Evolutionary conservation across 768 basidiomycete species (phyloP).

Genomic region (Boletus reticuloceps): DNA sequence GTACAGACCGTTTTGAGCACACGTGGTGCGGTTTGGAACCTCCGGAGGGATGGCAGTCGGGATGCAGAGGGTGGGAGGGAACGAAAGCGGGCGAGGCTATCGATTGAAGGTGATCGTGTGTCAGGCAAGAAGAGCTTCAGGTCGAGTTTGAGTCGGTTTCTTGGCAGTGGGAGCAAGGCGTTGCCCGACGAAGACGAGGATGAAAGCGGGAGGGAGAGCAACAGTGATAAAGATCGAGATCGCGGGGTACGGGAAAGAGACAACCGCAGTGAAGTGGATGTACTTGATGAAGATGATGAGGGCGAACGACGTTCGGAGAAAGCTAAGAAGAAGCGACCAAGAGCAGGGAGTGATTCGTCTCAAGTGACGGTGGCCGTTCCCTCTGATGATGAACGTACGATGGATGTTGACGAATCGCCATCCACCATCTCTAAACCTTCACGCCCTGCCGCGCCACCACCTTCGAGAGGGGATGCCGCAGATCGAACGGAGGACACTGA

Average conservation of each 20-base stretch:
- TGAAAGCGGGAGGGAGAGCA: constrained; percentile 10
- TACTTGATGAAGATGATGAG: constrained; percentile 8
- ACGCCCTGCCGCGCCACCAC: background rate
- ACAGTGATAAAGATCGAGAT: constrained; percentile 6
- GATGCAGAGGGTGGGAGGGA: constrained; percentile 21
- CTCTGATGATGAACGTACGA: constrained; percentile 25
- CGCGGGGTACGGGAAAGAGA: background rate
- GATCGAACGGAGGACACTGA: constrained; percentile 1
- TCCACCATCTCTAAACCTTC: constrained; percentile 19
- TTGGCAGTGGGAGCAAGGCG: constrained; percentile 43
- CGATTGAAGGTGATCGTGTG: constrained; percentile 3
- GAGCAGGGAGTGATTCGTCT: constrained; percentile 14
- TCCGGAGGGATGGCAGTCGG: constrained; percentile 19
- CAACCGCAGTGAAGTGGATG: constrained; percentile 12
- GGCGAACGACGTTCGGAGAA: background rate
- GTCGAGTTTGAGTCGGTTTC: constrained; percentile 50
- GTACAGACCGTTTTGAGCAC: constrained; percentile 51
- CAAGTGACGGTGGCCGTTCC: constrained; percentile 18
- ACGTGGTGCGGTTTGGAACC: constrained; percentile 48
- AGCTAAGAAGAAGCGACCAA: constrained; percentile 5
- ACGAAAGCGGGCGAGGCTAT: constrained; percentile 38
- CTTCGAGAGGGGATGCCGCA: background rate
- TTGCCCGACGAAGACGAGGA: constrained; percentile 15
- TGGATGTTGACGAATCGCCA: constrained; percentile 24
- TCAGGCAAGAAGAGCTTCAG: constrained; percentile 38